Percentiles rank a stretch among this genome's conserved stretches.
Evolutionary conservation across 2,329 filamentous ascomycete species (phyloP).

Genomic region (Ramularia collo-cygni): DNA sequence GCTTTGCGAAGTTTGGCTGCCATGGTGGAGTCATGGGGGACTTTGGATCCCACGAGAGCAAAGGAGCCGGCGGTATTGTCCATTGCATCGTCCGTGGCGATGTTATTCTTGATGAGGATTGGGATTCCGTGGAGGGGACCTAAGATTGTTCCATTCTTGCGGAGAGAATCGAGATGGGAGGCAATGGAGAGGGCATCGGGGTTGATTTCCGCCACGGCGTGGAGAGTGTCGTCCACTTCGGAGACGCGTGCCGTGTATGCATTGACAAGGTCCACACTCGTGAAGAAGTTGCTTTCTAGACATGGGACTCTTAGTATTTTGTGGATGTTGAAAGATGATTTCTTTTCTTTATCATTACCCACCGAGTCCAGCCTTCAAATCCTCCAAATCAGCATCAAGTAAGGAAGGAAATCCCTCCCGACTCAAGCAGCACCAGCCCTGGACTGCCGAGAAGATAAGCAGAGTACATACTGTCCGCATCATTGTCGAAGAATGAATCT

Average conservation of each 20-base stretch:
- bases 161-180: constrained; percentile 41
- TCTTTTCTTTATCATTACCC: too few relatives aligned
- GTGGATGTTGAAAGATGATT: too few relatives aligned
- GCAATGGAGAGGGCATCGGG: constrained; percentile 49
- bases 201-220: constrained; percentile 50
- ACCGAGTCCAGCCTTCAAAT: constrained; percentile 43
- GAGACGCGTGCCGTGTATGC: constrained; percentile 47
- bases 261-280: constrained; percentile 52
- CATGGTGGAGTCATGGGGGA: constrained; percentile 52
- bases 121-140: constrained; percentile 59
- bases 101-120: constrained; percentile 61
- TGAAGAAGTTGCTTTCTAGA: constrained; percentile 42
- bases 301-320: too few relatives aligned
- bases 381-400: constrained; percentile 46
- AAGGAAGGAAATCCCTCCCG: constrained; percentile 33
- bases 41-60: constrained; percentile 53
- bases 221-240: constrained; percentile 48
- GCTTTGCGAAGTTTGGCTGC: constrained; percentile 53
- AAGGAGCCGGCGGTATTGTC: constrained; percentile 60
- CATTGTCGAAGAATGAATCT: too few relatives aligned
- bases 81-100: constrained; percentile 57
- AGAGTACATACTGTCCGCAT: too few relatives aligned
- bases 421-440: too few relatives aligned
- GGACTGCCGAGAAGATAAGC: too few relatives aligned
- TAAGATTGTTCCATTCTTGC: constrained; percentile 40